These are phyloP conservation scores for Tubosaeta sp. DNA, from an alignment of 768 basidiomycete genomes.

Conservation along the genomic window DNA sequence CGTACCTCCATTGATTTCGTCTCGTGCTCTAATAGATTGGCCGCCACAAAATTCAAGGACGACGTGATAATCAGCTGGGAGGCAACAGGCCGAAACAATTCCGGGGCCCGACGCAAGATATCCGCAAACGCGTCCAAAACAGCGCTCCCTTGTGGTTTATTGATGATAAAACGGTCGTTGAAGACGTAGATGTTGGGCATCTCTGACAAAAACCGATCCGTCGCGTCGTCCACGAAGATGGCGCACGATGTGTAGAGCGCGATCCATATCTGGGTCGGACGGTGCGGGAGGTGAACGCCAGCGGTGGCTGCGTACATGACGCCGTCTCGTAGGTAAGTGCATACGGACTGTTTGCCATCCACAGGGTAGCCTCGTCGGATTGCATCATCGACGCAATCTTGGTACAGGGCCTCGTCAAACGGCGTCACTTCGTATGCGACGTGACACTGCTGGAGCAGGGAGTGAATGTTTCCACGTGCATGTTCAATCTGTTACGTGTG, in stretches of 20 bases:
- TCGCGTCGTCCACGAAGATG: slow-evolving; percentile 37
- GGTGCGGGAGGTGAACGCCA: slow-evolving; percentile 27
- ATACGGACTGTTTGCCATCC: slow-evolving; percentile 17
- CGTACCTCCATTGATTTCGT: slow-evolving; percentile 27
- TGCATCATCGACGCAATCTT: slow-evolving; percentile 23
- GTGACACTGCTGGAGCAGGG: slow-evolving; percentile 14
- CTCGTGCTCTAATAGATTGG: slow-evolving; percentile 31
- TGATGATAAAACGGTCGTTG: slow-evolving; percentile 29
- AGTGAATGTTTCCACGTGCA: slow-evolving; percentile 11
- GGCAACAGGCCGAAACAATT: slow-evolving; percentile 25
- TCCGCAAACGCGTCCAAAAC: slow-evolving; percentile 34
- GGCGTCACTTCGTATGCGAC: slow-evolving; percentile 11
- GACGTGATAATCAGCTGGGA: slow-evolving; percentile 36
- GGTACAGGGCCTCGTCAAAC: slow-evolving; percentile 14
- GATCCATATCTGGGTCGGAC: slow-evolving; percentile 25
- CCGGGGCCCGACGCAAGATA: slow-evolving; percentile 27
- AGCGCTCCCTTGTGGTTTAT: slow-evolving; percentile 25
- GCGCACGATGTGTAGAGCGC: slow-evolving; percentile 38
- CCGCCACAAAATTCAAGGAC: slow-evolving; percentile 34
- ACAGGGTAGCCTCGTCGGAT: slow-evolving; percentile 24
- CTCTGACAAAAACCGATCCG: slow-evolving; percentile 20
- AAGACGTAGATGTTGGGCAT: slow-evolving; percentile 29
- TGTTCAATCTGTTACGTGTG: slow-evolving; percentile 5
- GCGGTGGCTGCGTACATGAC: slow-evolving; percentile 24
- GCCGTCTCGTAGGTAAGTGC: slow-evolving; percentile 31